Base-by-base conservation (phyloP, 257 asterid species). In the Schizonepeta tenuifolia region DNA sequence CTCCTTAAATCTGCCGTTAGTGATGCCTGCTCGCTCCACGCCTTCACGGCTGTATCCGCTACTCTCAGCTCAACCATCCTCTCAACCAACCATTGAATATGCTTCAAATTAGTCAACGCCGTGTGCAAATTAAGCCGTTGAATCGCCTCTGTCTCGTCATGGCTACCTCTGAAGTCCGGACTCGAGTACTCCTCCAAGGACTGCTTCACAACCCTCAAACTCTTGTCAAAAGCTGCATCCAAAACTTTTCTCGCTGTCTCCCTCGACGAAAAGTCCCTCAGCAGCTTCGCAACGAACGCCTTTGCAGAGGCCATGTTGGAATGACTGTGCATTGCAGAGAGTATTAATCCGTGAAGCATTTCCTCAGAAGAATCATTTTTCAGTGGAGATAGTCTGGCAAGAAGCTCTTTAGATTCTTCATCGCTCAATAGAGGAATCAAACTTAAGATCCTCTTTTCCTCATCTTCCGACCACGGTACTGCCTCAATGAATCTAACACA, bases 401-500 rank as follows among this genome's bases (percentile, higher is more conserved):
- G 60, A 40, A 94, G 92, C 82, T 94, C 97, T 71, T 86, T 77
- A 9, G 89, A 75, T 69, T 94, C 99, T 40, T 91, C 92, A 8
- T 77, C 65, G 7, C 82, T 83, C 70, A 94, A 65, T 22, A 83
- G 59, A 1, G 97, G 97, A 80, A 89, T 76, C 68, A 94, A 51
- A 76, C 47, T 70, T 40, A 91, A 21, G 15, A 94, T 70, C 77
- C 76, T 86, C 44, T 62, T 82, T 66, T 91, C 99, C 76, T 94
- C 97, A 8, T 94, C 97, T 65, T 94, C 97, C 3, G 96, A 83
- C 99, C 99, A 94, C 3, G 99, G 99, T 56, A 94, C 96, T 14
- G 95, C 97, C 89, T 94, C 99, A 0, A 94, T 88, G 79, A 86
- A 88, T 54, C 58, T 76, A 14, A 94, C 81, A 59, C 96, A 94